Evolutionary conservation across 192 early-diverging fungal species (phyloP), one percentile per base, ranked within the genome.

Genomic region (Oehlia diaphana): DNA sequence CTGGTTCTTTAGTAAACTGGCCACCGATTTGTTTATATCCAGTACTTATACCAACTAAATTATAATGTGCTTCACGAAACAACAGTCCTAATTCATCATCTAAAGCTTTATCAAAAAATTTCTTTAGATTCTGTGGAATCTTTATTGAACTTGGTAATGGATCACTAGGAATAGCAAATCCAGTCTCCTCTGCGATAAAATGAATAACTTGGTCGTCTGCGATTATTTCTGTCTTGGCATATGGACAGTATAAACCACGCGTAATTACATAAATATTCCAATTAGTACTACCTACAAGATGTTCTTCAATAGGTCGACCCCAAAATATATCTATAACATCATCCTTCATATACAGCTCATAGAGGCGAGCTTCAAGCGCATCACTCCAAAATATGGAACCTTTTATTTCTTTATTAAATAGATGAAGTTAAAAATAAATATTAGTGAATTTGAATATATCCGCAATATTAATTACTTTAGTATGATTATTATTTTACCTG

Each of bases 301-400:
- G 42, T 1, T 44, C 42, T 1, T 44, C 42, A 26, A 72, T n/a
- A 23, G 9, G 33, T 72, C 21, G 70, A 44, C 39, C 39, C 73
- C 73, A 74, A 35, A 74, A 74, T 74, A 74, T 74, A 23, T 74
- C 58, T 28, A 74, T 26, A 28, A 74, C 53, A 42, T 63, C 73
- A 62, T 74, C 19, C 12, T 33, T 63, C 50, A 63, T 23, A 33
- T 74, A 63, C 13, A 74, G 53, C 58, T 74, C 9, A 23, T 58
- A 63, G 73, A 74, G 73, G 73, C 16, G 53, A 74, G 50, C 16
- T 50, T 74, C 73, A 33, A 74, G 73, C 7, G 23, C 28, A 31
- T 74, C 53, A 35, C 58, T 63, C 23, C 50, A 74, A 44, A 44
- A 2, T 31, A 31, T 31, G 31, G 31, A 31, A 31, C 31, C 31